A percentile compares a stretch with the other conserved stretches of the same genome.
phyloP scores from a whole-genome alignment of 345 rosid genomes.

The Isatis tinctoria region DNA sequence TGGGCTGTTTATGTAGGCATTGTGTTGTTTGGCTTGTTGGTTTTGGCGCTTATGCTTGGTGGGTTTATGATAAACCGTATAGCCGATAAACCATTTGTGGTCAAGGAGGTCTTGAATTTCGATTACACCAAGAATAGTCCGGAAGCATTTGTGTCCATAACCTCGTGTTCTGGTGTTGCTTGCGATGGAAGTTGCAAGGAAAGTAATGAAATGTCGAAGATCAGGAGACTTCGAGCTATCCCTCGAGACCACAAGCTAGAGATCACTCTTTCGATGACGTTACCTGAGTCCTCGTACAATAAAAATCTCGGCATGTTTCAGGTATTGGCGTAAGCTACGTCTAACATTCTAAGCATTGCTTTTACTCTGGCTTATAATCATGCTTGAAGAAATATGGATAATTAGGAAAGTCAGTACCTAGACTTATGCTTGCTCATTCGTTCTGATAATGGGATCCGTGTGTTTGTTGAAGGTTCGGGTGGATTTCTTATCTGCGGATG shows the following conservation, averaged over 20 bases:
- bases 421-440: neutral
- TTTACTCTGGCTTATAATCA: neutral
- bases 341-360: neutral
- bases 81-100: conserved; percentile 55
- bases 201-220: conserved; percentile 31
- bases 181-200: conserved; percentile 50
- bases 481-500: conserved; percentile 56
- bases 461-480: conserved; percentile 66
- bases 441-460: neutral
- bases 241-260: conserved; percentile 27
- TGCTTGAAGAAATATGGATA: too few relatives aligned
- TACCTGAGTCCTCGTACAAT: conserved; percentile 87
- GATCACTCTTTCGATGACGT: conserved; percentile 27
- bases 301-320: conserved; percentile 82
- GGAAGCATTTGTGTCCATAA: conserved; percentile 55
- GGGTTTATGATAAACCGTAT: conserved; percentile 54
- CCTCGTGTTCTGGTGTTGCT: conserved; percentile 44
- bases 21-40: conserved; percentile 53
- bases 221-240: conserved; percentile 13
- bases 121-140: conserved; percentile 50
- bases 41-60: conserved; percentile 46
- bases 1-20: conserved; percentile 65
- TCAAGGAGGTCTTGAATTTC: conserved; percentile 58
- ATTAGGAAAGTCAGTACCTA: too few relatives aligned
- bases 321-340: conserved; percentile 37